phyloP scores from a whole-genome alignment of 2,329 filamentous ascomycete genomes.

The Hysterium pulicare region DNA sequence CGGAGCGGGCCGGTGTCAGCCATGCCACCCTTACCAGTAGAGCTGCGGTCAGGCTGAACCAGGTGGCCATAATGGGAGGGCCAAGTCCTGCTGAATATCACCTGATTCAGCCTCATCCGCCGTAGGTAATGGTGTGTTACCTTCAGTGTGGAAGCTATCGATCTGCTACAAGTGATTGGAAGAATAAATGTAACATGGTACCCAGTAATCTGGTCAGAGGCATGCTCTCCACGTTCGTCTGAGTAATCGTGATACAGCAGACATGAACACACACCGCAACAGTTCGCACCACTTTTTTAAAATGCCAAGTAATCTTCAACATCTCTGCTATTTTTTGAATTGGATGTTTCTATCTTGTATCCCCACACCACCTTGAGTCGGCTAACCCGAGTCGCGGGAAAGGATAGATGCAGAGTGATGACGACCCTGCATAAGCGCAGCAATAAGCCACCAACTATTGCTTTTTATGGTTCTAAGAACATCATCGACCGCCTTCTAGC shows the following conservation, averaged over 20 bases:
- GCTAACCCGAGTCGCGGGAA: constrained; percentile 1
- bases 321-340: not conserved
- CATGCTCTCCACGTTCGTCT: not conserved
- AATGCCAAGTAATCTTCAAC: too few species aligned
- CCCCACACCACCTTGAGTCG: not conserved
- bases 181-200: too few species aligned
- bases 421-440: constrained; percentile 3
- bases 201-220: too few species aligned
- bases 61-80: not conserved
- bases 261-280: not conserved
- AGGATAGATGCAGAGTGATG: not conserved
- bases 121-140: too few species aligned
- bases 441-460: not conserved
- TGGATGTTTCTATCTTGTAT: too few species aligned
- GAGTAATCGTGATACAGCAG: not conserved
- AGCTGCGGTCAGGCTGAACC: not conserved
- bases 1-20: too few species aligned
- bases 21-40: not conserved
- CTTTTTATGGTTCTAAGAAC: not conserved
- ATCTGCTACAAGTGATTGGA: too few species aligned
- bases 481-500: not conserved
- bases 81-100: not conserved
- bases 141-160: too few species aligned
- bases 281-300: too few species aligned
- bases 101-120: not conserved